Evolutionary conservation across 768 basidiomycete genomes (phyloP), one percentile per base, ranked within the genome.

Genomic region (Boletus tylopilopsis): DNA sequence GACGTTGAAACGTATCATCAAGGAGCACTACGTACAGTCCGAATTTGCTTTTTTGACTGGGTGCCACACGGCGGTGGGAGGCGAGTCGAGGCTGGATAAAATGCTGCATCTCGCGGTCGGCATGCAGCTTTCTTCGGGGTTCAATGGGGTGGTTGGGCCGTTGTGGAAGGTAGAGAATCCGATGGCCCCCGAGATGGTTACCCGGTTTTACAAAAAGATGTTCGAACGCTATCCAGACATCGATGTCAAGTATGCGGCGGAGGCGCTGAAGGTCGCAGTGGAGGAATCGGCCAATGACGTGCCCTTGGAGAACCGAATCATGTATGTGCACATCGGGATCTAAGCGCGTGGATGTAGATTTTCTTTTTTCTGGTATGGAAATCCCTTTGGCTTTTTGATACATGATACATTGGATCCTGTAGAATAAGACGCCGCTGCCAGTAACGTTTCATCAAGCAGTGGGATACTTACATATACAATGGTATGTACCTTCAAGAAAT

Each of bases 111-210:
- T 41, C 15, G 25, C 18, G 3, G 25, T 11, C 11, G 25, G 40
- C 11, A 9, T 27, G 40, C 25, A 41, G 21, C 41, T 41, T 33
- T 19, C 37, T 2, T n/a, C n/a, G n/a, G 49, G 33, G 1, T 43
- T 53, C 24, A 51, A 45, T 15, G 29, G 51, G 13, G 37, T 47
- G 19, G 22, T 44, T 34, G 36, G 49, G 18, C 39, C 19, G 11
- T 10, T 34, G 27, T 49, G 46, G 38, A 48, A 15, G 22, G 38
- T 32, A 7, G 38, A 32, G 6, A 25, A 50, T 23, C 1, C 15
- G 10, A 22, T 33, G 6, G 29, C 23, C 11, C 39, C 12, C n/a
- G n/a, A 32, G 35, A 43, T 33, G 34, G 27, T 27, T 11, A 27
- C 27, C 11, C 27, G 27, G 27, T 27, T 27, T 27, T 27, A 27